phyloP scores from a whole-genome alignment of 176 grass and related monocot genomes.

The Carex littledalei region DNA sequence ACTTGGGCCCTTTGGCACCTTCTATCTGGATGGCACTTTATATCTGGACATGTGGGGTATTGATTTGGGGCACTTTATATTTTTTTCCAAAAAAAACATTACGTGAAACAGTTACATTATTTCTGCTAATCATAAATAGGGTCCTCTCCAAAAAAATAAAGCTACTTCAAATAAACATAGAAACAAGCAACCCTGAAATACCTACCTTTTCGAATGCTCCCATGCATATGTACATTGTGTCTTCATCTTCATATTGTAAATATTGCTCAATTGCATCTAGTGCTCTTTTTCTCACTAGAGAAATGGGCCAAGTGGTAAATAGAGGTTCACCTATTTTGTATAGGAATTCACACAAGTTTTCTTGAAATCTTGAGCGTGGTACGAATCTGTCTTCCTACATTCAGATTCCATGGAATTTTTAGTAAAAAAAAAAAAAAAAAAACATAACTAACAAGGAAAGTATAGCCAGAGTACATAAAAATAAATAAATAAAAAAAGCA shows the following conservation, averaged over 20 bases:
- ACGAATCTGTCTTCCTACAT: constrained; percentile 55
- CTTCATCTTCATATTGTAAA: constrained; percentile 77
- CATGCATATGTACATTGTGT: constrained; percentile 54
- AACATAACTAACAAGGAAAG: constrained; percentile 5
- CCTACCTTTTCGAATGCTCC: constrained; percentile 54
- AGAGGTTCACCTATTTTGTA: constrained; percentile 67
- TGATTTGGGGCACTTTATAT: too few species aligned
- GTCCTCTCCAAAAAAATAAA: background rate
- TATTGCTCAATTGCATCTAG: constrained; percentile 39
- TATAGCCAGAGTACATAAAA: constrained; percentile 2
- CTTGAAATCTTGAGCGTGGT: constrained; percentile 49
- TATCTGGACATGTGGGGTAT: too few species aligned
- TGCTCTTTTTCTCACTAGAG: constrained; percentile 49
- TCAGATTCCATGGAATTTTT: background rate
- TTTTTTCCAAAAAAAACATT: background rate
- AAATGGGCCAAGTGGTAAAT: constrained; percentile 47
- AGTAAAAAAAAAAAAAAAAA: background rate
- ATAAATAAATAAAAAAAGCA: background rate
- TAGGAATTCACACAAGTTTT: constrained; percentile 41
- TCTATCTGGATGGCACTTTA: background rate
- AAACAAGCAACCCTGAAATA: background rate
- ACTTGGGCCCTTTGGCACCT: background rate
- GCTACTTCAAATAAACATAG: background rate
- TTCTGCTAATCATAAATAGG: background rate
- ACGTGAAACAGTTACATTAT: background rate